These are phyloP conservation scores for Claviceps cyperi DNA, from an alignment of 2,329 filamentous ascomycete genomes.

Conservation along the genomic window DNA sequence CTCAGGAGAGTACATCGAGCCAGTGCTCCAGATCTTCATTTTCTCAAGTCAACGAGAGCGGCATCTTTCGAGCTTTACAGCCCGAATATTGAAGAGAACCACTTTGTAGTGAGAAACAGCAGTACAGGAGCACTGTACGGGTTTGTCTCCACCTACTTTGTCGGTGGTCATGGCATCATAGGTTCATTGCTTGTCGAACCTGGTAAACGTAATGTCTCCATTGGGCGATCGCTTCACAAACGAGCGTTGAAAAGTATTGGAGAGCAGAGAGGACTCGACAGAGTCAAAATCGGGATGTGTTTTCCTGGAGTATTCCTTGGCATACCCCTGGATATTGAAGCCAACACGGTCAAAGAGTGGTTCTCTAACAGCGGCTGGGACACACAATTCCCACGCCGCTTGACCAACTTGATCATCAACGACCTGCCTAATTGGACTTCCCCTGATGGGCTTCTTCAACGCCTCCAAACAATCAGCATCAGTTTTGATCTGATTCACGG, in stretches of 20 bases:
- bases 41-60: slow-evolving; percentile 54
- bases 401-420: slow-evolving; percentile 56
- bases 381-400: slow-evolving; percentile 39
- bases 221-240: slow-evolving; percentile 79
- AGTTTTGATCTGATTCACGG: slow-evolving; percentile 77
- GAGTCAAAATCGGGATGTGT: slow-evolving; percentile 66
- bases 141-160: slow-evolving; percentile 80
- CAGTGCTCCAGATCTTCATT: slow-evolving; percentile 50
- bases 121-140: slow-evolving; percentile 84
- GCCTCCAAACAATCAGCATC: slow-evolving; percentile 56
- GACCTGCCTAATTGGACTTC: slow-evolving; percentile 60
- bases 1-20: slow-evolving; percentile 55
- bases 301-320: slow-evolving; percentile 80
- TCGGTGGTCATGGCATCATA: slow-evolving; percentile 58
- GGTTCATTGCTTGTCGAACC: slow-evolving; percentile 86
- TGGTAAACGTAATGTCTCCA: slow-evolving; percentile 69
- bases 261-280: slow-evolving; percentile 58
- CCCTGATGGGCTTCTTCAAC: slow-evolving; percentile 62
- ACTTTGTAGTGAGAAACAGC: slow-evolving; percentile 89
- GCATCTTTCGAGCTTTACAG: slow-evolving; percentile 63
- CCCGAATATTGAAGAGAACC: slow-evolving; percentile 58
- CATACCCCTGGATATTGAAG: slow-evolving; percentile 46
- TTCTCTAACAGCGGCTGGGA: slow-evolving; percentile 89
- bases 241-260: slow-evolving; percentile 62
- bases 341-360: slow-evolving; percentile 50